Evolutionary conservation across 148 eudicot genomes (phyloP).

Genomic region (Fallopia convolvulus): DNA sequence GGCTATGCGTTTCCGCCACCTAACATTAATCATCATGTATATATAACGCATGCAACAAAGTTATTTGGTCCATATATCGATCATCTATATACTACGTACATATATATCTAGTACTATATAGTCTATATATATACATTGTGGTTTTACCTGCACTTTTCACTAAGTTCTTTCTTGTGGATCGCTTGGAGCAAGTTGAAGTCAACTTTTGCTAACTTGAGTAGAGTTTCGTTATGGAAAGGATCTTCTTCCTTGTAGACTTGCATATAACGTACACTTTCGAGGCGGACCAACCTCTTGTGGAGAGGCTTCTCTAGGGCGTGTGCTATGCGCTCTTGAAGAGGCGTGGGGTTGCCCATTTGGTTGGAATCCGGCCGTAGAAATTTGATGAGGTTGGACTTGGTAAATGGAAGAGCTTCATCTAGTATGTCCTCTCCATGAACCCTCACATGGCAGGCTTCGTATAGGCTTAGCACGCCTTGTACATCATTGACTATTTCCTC

Average conservation of each 20-base stretch:
- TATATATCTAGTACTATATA: not conserved
- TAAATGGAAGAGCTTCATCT: slow-evolving; percentile 30
- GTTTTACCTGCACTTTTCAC: slow-evolving; percentile 15
- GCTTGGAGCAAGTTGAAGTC: slow-evolving; percentile 30
- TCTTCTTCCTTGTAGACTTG: slow-evolving; percentile 21
- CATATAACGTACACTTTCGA: slow-evolving; percentile 22
- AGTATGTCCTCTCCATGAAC: slow-evolving; percentile 27
- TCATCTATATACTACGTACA: not conserved
- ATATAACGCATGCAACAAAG: no score
- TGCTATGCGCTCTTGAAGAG: not conserved
- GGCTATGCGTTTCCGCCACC: slow-evolving; percentile 35
- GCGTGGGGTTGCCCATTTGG: not conserved
- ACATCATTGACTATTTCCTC: slow-evolving; percentile 13
- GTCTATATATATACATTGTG: no score
- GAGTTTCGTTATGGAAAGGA: slow-evolving; percentile 1
- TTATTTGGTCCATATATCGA: no score
- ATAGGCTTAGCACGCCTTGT: slow-evolving; percentile 27
- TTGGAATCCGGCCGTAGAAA: not conserved
- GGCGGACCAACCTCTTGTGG: slow-evolving; percentile 18
- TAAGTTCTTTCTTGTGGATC: slow-evolving; percentile 24
- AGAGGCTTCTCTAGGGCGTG: slow-evolving; percentile 21
- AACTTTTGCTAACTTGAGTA: slow-evolving; percentile 24
- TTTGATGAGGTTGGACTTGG: slow-evolving; percentile 14
- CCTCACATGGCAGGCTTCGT: slow-evolving; percentile 34
- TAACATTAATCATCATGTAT: not conserved